Evolutionary conservation across 768 basidiomycete species (phyloP).

Genomic region (Mycena albidolilacea): DNA sequence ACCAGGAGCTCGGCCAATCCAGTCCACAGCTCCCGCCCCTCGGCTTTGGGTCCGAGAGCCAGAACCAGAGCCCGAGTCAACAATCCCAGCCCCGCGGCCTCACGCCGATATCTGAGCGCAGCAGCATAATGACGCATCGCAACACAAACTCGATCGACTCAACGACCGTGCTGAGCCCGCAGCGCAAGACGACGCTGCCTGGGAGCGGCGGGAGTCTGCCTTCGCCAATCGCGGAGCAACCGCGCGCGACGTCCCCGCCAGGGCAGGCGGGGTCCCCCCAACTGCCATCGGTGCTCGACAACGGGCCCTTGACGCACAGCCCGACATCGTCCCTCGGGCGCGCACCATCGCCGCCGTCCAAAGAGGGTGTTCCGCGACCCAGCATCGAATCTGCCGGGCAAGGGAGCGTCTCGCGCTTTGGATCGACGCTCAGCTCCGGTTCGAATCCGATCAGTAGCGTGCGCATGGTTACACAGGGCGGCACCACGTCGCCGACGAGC

Average conservation of each 20-base stretch:
- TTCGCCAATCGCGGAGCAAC: not conserved
- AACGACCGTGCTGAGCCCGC: slow-evolving; percentile 40
- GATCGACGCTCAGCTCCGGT: slow-evolving; percentile 54
- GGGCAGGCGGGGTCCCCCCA: slow-evolving; percentile 22
- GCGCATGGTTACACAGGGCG: slow-evolving; percentile 31
- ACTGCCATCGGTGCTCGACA: slow-evolving; percentile 26
- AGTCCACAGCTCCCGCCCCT: slow-evolving; percentile 76
- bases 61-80: not conserved
- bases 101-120: slow-evolving; percentile 78
- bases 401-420: slow-evolving; percentile 51
- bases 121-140: slow-evolving; percentile 48
- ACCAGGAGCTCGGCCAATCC: slow-evolving; percentile 13
- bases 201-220: slow-evolving; percentile 5
- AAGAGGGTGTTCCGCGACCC: slow-evolving; percentile 16
- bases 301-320: slow-evolving; percentile 34
- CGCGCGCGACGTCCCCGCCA: slow-evolving; percentile 28
- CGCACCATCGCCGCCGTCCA: slow-evolving; percentile 32
- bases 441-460: slow-evolving; percentile 30
- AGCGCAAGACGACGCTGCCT: slow-evolving; percentile 32
- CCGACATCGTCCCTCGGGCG: slow-evolving; percentile 37
- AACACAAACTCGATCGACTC: slow-evolving; percentile 43
- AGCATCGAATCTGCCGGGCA: slow-evolving; percentile 55
- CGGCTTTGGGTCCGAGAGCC: slow-evolving; percentile 56
- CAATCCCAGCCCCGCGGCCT: slow-evolving; percentile 42
- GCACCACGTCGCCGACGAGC: slow-evolving; percentile 4